Evolutionary conservation across 805 yeast genomes (phyloP).

Genomic region (Saturnispora saitoi): DNA sequence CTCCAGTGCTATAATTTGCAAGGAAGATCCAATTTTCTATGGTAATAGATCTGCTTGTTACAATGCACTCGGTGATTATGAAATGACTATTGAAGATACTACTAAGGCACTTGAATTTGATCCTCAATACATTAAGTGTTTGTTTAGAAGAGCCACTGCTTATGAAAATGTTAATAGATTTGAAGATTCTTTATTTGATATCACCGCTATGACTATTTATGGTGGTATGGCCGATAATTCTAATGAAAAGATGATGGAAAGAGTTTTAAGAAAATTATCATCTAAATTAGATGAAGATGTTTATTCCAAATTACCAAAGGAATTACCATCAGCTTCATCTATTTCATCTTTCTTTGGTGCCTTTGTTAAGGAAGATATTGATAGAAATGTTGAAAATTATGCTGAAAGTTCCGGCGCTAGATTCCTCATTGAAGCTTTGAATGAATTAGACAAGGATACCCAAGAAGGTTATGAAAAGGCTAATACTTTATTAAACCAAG

Average conservation of each 20-base stretch:
- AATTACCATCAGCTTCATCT: conserved; percentile 76
- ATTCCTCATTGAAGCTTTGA: conserved; percentile 57
- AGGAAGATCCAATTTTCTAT: conserved; percentile 80
- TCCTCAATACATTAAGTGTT: conserved; percentile 87
- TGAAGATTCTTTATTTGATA: conserved; percentile 83
- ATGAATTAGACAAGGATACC: conserved; percentile 38
- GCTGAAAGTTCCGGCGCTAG: conserved; percentile 54
- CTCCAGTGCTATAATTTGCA: conserved; percentile 65
- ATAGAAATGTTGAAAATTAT: conserved; percentile 38
- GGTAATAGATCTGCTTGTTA: conserved; percentile 96
- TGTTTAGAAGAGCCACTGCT: conserved; percentile 88
- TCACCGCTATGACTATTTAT: conserved; percentile 78
- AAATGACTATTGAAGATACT: conserved; percentile 82
- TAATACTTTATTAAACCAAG: conserved; percentile 48
- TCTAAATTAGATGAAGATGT: conserved; percentile 57
- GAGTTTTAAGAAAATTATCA: conserved; percentile 78
- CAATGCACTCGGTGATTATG: conserved; percentile 70
- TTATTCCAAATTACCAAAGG: conserved; percentile 40
- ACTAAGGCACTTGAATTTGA: conserved; percentile 76
- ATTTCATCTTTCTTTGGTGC: conserved; percentile 83
- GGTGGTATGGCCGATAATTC: conserved; percentile 72
- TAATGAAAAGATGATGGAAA: conserved; percentile 74
- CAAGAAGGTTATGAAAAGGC: conserved; percentile 57
- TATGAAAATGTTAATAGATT: conserved; percentile 73
- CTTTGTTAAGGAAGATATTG: conserved; percentile 48